Conservation (phyloP, 2,329 filamentous ascomycete species). For the Zymoseptoria pseudotritici region DNA sequence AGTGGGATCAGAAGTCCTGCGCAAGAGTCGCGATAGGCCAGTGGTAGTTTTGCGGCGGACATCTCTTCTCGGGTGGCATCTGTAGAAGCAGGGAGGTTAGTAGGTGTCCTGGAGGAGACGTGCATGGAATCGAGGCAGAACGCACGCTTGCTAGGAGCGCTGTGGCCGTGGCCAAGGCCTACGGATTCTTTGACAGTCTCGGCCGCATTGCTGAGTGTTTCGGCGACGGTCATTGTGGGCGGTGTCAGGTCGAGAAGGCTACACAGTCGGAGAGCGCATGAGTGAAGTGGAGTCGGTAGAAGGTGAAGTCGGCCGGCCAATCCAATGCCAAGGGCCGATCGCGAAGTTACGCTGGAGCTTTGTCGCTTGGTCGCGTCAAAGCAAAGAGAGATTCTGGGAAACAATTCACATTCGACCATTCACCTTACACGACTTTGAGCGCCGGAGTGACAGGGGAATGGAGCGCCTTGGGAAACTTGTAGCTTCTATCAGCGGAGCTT, state of each 20-base stretch:
- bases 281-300: neutral
- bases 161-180: conserved; percentile 36
- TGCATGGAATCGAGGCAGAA: neutral
- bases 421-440: neutral
- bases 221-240: conserved; percentile 29
- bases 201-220: conserved; percentile 24
- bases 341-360: neutral
- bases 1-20: conserved; percentile 90
- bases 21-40: conserved; percentile 92
- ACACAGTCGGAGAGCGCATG: neutral
- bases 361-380: neutral
- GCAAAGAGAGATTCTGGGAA: neutral
- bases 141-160: conserved; percentile 28
- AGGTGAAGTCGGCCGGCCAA: neutral
- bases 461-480: neutral
- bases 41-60: conserved; percentile 78
- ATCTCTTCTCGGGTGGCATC: conserved; percentile 85
- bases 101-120: neutral
- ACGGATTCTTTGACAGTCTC: conserved; percentile 40
- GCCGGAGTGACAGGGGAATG: neutral
- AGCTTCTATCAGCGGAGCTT: neutral
- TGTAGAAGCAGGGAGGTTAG: conserved; percentile 28
- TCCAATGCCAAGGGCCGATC: neutral
- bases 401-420: neutral
- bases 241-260: neutral